These are phyloP conservation scores for Misopates orontium DNA, from an alignment of 257 asterid genomes.

Conservation along the genomic window DNA sequence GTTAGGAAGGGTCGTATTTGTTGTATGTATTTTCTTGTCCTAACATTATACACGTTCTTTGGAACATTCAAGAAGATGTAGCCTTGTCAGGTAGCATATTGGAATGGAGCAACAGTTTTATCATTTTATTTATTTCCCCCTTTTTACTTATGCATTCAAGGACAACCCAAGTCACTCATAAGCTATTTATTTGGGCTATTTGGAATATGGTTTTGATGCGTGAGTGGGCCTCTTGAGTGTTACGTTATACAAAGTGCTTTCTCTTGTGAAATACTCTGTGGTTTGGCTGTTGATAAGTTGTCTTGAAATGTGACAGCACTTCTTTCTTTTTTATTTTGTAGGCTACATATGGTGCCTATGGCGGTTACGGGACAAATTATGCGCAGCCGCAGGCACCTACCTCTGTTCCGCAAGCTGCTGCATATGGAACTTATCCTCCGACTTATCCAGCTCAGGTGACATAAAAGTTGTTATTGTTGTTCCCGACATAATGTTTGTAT, in stretches of 20 bases:
- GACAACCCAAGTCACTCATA: too few species aligned
- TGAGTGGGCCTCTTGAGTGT: not conserved
- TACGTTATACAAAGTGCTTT: not conserved
- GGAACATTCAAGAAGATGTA: not conserved
- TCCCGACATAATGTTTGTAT: too few species aligned
- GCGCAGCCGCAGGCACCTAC: constrained; percentile 64
- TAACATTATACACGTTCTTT: not conserved
- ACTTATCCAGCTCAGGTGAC: constrained; percentile 80
- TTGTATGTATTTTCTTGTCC: not conserved
- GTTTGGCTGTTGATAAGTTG: not conserved
- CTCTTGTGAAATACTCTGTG: not conserved
- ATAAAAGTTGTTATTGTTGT: not conserved
- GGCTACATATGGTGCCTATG: constrained; percentile 76
- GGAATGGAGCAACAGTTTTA: not conserved
- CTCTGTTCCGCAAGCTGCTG: constrained; percentile 69
- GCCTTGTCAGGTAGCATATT: not conserved
- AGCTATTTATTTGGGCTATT: not conserved
- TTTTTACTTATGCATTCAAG: not conserved
- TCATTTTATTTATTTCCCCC: not conserved
- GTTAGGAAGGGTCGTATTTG: not conserved
- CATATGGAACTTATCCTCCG: constrained; percentile 84
- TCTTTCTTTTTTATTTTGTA: constrained; percentile 22
- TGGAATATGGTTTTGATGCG: not conserved
- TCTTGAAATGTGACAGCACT: not conserved
- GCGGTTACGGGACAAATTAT: constrained; percentile 67